These are phyloP conservation scores for Vigna angularis DNA, from an alignment of 306 rosid genomes.

Conservation along the genomic window DNA sequence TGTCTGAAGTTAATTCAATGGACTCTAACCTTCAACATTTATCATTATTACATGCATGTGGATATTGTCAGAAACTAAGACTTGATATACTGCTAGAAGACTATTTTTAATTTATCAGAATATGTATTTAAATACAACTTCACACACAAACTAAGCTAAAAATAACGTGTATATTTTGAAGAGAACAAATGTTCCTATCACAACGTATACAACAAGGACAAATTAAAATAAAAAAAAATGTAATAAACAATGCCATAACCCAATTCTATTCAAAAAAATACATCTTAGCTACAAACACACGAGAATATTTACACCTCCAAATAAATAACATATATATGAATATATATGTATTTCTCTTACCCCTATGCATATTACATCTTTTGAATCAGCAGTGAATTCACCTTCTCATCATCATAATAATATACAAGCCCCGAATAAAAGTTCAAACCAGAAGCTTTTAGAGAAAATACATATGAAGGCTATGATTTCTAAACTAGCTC, in stretches of 20 bases:
- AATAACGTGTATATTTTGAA: too few relatives aligned
- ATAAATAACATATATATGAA: not conserved
- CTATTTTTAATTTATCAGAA: too few relatives aligned
- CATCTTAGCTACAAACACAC: constrained; percentile 14
- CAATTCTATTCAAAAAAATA: not conserved
- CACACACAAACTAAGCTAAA: too few relatives aligned
- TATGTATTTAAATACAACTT: too few relatives aligned
- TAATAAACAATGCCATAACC: not conserved
- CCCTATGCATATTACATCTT: constrained; percentile 8
- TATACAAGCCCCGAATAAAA: constrained; percentile 26
- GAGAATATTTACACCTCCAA: constrained; percentile 34
- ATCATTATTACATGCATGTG: constrained; percentile 8
- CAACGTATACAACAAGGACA: too few relatives aligned
- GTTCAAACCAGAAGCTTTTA: not conserved
- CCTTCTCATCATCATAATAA: not conserved
- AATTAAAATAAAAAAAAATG: too few relatives aligned
- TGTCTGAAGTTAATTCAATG: not conserved
- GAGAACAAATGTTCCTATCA: too few relatives aligned
- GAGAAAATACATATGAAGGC: constrained; percentile 22
- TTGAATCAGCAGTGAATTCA: constrained; percentile 29
- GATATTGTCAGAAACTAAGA: not conserved
- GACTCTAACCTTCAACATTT: not conserved
- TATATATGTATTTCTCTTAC: not conserved
- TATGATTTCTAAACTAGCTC: constrained; percentile 32
- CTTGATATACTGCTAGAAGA: too few relatives aligned